Evolutionary conservation across 1,284 basidiomycete genomes (phyloP).

Genomic region (Ustilago curta): DNA sequence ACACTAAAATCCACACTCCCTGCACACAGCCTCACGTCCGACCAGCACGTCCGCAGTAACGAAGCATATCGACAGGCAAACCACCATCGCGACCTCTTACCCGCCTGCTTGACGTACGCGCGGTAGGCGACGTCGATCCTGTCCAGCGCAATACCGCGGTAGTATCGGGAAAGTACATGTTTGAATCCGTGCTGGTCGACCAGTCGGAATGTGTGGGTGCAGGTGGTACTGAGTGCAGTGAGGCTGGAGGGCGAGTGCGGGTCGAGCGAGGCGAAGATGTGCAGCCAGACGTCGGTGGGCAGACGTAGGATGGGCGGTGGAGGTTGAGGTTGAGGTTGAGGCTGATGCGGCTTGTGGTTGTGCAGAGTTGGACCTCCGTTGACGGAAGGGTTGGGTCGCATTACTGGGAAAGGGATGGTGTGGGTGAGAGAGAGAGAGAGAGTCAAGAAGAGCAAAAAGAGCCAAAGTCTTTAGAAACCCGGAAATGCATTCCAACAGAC

Average conservation of each 20-base stretch:
- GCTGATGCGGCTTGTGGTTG: neutral
- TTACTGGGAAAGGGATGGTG: neutral
- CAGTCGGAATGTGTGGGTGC: constrained; percentile 8
- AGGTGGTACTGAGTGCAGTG: constrained; percentile 16
- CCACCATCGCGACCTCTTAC: constrained; percentile 16
- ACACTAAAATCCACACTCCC: constrained; percentile 6
- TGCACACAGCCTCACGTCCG: neutral
- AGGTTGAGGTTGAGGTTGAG: neutral
- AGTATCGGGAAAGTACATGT: neutral
- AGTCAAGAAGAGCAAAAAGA: too few relatives aligned
- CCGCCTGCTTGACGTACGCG: neutral
- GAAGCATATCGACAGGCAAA: constrained; percentile 14
- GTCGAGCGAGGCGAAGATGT: constrained; percentile 25
- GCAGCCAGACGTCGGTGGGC: constrained; percentile 37
- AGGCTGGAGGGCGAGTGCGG: neutral
- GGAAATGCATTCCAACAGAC: neutral
- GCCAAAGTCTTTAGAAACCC: too few relatives aligned
- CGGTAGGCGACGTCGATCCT: neutral
- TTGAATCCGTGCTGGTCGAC: constrained; percentile 35
- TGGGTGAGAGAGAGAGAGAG: neutral
- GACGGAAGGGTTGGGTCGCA: neutral
- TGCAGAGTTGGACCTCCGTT: neutral
- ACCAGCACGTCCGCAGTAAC: constrained; percentile 6
- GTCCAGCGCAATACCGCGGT: neutral
- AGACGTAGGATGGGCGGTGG: constrained; percentile 22